Base-by-base conservation (phyloP, 148 eudicot genomes). In the Gaultheria prostrata region DNA sequence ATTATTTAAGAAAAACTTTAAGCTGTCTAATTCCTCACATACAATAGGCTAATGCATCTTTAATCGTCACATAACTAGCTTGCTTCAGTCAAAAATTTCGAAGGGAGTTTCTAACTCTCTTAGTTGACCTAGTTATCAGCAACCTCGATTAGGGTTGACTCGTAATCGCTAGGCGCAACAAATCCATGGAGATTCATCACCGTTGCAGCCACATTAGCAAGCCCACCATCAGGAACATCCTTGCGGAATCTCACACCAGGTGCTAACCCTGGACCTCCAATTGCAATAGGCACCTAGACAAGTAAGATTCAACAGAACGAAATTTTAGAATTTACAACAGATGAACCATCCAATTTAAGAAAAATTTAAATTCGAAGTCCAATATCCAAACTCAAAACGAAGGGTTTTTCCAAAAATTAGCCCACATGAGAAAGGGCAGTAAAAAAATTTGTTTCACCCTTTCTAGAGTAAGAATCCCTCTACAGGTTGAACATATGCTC, bases 181-280 rank as follows among this genome's bases (percentile, higher is more conserved):
- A 84, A 89, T 3, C 98, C 98, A 50, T 94, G 98, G 9, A 95
- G 94, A 81, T 95, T 95, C 82, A 95, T 95, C 78, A 95, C 94
- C 0, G 98, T 94, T 1, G 98, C 98, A 49, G 98, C 98, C 54
- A 95, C 98, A 83, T 95, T 95, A 63, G 98, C 97, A 4, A 95
- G 98, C 65, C 97, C 98, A 12, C 89, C 95, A 3, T 33, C 70
- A 6, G 95, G 94, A 54, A 94, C 89, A 85, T 95, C 98, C 73
- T 86, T 92, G 77, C 98, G 93, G 95, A 91, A 95, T 85, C 93
- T 89, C 51, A 93, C 94, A 30, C 95, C 95, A 14, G 92, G 91
- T 80, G 94, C 88, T 57, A 95, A 84, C 3, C 98, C 98, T 46
- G 95, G 98, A 46, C 98, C 98, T 84, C 98, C 98, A 69, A 96